Conservation (phyloP, 2,329 filamentous ascomycete species). For the Talaromyces sp. region DNA sequence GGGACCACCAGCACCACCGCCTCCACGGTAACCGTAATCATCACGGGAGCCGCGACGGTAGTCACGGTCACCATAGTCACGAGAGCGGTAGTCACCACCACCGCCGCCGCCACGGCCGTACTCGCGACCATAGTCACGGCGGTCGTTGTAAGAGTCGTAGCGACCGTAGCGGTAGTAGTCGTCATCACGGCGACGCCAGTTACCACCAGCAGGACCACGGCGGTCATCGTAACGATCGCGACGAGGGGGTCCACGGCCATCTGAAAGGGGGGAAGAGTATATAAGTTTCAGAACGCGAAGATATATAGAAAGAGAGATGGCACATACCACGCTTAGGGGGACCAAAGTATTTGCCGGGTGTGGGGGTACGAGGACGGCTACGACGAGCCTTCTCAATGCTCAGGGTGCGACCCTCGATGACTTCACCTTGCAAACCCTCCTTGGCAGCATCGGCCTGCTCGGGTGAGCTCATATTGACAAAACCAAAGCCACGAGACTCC, state of each 20-base stretch:
- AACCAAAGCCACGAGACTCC: conserved; percentile 97
- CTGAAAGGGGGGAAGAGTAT: conserved; percentile 3
- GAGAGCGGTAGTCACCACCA: conserved; percentile 39
- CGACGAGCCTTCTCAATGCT: conserved; percentile 99
- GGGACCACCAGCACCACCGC: conserved; percentile 17
- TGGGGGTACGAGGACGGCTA: conserved; percentile 90
- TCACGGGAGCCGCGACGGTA: conserved; percentile 49
- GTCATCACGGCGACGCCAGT: conserved; percentile 50
- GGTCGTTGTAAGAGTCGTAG: conserved; percentile 56
- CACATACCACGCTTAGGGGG: conserved; percentile 92
- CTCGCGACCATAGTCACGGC: conserved; percentile 60
- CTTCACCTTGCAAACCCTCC: conserved; percentile 91
- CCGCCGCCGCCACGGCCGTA: conserved; percentile 57
- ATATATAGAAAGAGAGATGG: conserved; percentile 3
- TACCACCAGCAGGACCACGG: conserved; percentile 55
- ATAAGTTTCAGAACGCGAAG: background rate
- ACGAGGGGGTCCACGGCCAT: conserved; percentile 46
- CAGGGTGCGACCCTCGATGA: conserved; percentile 90
- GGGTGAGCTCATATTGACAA: conserved; percentile 97
- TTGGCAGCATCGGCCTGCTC: conserved; percentile 96
- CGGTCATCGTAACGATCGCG: conserved; percentile 57
- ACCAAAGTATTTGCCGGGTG: conserved; percentile 98
- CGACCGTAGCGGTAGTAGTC: conserved; percentile 46
- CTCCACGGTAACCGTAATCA: conserved; percentile 39
- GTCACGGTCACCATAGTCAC: conserved; percentile 47